These are phyloP conservation scores for Chiua virens DNA, from an alignment of 768 basidiomycete genomes.

Conservation along the genomic window DNA sequence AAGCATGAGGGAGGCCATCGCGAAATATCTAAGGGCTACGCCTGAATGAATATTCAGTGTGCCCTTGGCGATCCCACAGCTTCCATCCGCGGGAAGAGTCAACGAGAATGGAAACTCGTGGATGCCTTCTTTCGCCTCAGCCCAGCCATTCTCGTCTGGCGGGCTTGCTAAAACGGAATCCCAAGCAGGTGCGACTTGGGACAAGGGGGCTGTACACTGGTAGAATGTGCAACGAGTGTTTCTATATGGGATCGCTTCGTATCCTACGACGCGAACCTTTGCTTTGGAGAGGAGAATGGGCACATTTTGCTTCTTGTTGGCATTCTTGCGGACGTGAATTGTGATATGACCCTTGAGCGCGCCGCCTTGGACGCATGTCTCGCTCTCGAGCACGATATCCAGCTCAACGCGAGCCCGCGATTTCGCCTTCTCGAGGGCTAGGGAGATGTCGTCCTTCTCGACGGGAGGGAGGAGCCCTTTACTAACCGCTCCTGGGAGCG, in stretches of 20 bases:
- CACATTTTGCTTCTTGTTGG: conserved; percentile 48
- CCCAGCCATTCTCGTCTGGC: conserved; percentile 62
- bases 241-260: conserved; percentile 65
- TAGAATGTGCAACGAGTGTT: conserved; percentile 78
- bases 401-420: conserved; percentile 75
- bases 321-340: conserved; percentile 56
- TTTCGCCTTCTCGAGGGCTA: conserved; percentile 70
- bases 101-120: conserved; percentile 75
- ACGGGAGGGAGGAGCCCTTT: neutral
- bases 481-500: conserved; percentile 8
- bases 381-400: conserved; percentile 74
- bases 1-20: conserved; percentile 76
- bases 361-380: conserved; percentile 79
- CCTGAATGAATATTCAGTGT: conserved; percentile 53
- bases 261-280: conserved; percentile 82
- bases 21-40: conserved; percentile 73
- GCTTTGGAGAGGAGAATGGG: conserved; percentile 68
- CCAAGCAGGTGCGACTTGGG: conserved; percentile 47
- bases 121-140: conserved; percentile 59
- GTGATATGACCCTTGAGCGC: conserved; percentile 68
- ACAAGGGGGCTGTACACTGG: conserved; percentile 61
- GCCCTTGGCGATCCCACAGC: conserved; percentile 60
- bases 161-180: conserved; percentile 43
- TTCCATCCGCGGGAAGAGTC: conserved; percentile 55
- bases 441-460: conserved; percentile 12